Base-by-base conservation (phyloP, 2,329 filamentous ascomycete species). In the Penicillium verrucosum region DNA sequence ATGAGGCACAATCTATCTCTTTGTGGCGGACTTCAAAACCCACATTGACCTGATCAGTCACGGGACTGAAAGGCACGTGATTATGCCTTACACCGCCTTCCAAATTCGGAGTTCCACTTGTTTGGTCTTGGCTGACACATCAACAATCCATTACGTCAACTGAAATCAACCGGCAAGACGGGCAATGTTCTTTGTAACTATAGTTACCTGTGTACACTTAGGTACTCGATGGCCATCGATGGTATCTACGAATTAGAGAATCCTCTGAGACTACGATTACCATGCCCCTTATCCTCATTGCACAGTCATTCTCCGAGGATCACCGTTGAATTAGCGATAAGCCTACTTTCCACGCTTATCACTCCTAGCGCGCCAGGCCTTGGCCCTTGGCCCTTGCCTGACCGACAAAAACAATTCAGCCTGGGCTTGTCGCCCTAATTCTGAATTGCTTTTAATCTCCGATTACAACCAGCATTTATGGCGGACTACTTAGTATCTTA, bases 11-110 rank as follows among this genome's bases (percentile, higher is more conserved):
- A 66, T 69, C 58, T 54, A 61, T 71, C 68, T 56, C 68, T 69
- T 73, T 72, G 70, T 73, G 70, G 69, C 69, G 69, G 70, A 53
- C 66, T 68, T 47, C 70, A 73, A 73, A 73, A 73, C 70, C 71
- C 71, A 73, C 71, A 70, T 67, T 69, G 64, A 63, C 36, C 43
- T 40, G 27, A 48, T 18, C 23, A 9, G 32, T 61, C 57, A 61
- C 49, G 54, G 49, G 59, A 63, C 16, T 10, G 2, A 10, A 38
- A 37, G 6, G 41, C 60, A 62, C 52, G 57, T 61, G 54, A 12
- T 7, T 11, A 32, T 5, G 0, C 0, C 4, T 4, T 30, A 51
- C 45, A 56, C 53, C 60, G 50, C 58, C 56, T 46, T 46, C 37
- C 8, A 14, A n/a, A 32, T 14, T 32, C 11, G 11, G 14, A 23